Evolutionary conservation across 2,329 filamentous ascomycete genomes (phyloP).

Genomic region (Monilinia fructicola): DNA sequence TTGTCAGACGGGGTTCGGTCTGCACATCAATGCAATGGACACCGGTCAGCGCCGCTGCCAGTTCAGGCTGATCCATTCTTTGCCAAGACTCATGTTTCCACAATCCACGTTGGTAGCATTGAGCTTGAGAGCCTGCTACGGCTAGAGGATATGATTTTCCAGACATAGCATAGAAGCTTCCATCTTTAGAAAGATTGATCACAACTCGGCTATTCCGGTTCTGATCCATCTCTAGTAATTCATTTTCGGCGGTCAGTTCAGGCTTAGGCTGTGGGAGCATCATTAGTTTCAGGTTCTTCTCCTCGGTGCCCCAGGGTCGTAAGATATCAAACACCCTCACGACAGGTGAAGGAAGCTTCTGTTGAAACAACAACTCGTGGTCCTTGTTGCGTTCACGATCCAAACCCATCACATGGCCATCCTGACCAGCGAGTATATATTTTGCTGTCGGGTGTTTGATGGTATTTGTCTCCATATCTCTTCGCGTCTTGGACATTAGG

Average conservation of each 20-base stretch:
- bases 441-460: conserved; percentile 77
- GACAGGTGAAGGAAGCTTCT: conserved; percentile 73
- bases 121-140: conserved; percentile 59
- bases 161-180: conserved; percentile 92
- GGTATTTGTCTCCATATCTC: conserved; percentile 62
- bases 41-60: conserved; percentile 66
- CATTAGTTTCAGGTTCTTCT: conserved; percentile 72
- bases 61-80: conserved; percentile 45
- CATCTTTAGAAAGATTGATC: conserved; percentile 80
- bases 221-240: conserved; percentile 45
- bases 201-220: conserved; percentile 69
- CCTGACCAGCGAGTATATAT: conserved; percentile 84
- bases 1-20: conserved; percentile 47
- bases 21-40: conserved; percentile 62
- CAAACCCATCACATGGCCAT: conserved; percentile 80
- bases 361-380: conserved; percentile 55
- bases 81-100: conserved; percentile 46
- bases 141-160: conserved; percentile 83
- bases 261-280: conserved; percentile 82
- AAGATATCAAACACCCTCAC: conserved; percentile 87
- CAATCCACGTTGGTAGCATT: conserved; percentile 57
- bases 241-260: conserved; percentile 50
- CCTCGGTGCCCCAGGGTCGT: conserved; percentile 65
- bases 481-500: conserved; percentile 88
- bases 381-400: conserved; percentile 54